Evolutionary conservation across 768 basidiomycete species (phyloP).

Genomic region (Mycena latifolia): DNA sequence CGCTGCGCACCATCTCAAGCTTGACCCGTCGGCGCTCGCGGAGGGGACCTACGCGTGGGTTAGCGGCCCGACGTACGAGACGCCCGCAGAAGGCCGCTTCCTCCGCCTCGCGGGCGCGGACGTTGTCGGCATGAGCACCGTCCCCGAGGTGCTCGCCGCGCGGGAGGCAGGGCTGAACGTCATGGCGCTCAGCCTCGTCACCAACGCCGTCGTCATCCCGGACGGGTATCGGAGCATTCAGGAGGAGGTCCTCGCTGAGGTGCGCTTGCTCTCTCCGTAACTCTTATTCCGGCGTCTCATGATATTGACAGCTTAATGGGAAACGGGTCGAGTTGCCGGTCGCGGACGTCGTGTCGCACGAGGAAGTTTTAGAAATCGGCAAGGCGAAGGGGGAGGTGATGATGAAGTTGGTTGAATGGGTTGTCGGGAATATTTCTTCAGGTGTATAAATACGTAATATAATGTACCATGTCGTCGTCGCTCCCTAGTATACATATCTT

Average conservation of each 20-base stretch:
- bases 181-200: slow-evolving; percentile 86
- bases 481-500: no score
- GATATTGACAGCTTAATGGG: slow-evolving; percentile 68
- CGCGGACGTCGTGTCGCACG: slow-evolving; percentile 74
- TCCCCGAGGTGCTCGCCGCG: slow-evolving; percentile 89
- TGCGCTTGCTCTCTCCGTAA: slow-evolving; percentile 44
- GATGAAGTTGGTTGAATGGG: slow-evolving; percentile 74
- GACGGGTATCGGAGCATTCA: slow-evolving; percentile 74
- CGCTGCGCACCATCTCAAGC: slow-evolving; percentile 71
- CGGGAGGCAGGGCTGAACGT: slow-evolving; percentile 81
- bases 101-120: slow-evolving; percentile 82
- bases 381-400: slow-evolving; percentile 78
- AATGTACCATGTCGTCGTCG: no score
- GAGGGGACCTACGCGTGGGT: slow-evolving; percentile 95
- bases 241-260: slow-evolving; percentile 85
- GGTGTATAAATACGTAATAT: slow-evolving; percentile 15
- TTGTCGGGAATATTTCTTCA: slow-evolving; percentile 57
- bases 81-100: slow-evolving; percentile 87
- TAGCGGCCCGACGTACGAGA: slow-evolving; percentile 91
- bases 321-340: slow-evolving; percentile 55
- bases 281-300: background rate
- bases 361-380: slow-evolving; percentile 79
- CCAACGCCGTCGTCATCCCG: slow-evolving; percentile 86
- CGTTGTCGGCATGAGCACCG: slow-evolving; percentile 95
- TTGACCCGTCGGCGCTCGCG: slow-evolving; percentile 67